phyloP scores from a whole-genome alignment of 176 grass and related monocot genomes.

The Oryza meyeriana region DNA sequence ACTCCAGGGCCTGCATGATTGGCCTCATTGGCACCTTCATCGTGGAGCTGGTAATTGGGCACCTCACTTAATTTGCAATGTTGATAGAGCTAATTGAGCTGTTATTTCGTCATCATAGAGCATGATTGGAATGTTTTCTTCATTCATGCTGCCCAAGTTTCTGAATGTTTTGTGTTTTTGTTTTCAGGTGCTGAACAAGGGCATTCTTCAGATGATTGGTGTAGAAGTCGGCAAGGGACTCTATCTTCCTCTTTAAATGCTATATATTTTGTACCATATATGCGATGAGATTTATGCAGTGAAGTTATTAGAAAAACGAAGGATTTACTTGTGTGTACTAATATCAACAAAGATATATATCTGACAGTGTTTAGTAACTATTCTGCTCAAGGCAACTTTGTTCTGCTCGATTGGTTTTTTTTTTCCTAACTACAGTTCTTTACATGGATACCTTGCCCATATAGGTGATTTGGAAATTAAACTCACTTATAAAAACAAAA shows the following conservation, averaged over 20 bases:
- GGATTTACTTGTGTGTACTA: no score
- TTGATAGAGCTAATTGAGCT: not conserved
- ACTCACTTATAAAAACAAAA: no score
- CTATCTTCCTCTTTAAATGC: constrained; percentile 51
- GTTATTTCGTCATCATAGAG: not conserved
- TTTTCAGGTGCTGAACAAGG: constrained; percentile 54
- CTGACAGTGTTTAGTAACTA: no score
- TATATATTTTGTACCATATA: not conserved
- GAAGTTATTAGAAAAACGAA: no score
- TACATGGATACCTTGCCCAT: no score
- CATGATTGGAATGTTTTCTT: not conserved
- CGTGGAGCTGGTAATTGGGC: constrained; percentile 51
- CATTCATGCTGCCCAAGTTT: not conserved
- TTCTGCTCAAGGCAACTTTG: no score
- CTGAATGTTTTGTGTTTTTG: not conserved
- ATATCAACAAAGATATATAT: no score
- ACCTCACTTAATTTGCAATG: not conserved
- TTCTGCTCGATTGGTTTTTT: no score
- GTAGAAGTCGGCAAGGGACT: constrained; percentile 75
- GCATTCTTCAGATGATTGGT: constrained; percentile 69
- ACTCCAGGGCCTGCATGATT: constrained; percentile 77
- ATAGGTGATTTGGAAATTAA: no score
- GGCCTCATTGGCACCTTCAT: constrained; percentile 64
- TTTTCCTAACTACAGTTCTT: no score
- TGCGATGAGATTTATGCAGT: not conserved